Evolutionary conservation across 176 grass and related monocot species (phyloP).

Genomic region (Eleusine coracana): DNA sequence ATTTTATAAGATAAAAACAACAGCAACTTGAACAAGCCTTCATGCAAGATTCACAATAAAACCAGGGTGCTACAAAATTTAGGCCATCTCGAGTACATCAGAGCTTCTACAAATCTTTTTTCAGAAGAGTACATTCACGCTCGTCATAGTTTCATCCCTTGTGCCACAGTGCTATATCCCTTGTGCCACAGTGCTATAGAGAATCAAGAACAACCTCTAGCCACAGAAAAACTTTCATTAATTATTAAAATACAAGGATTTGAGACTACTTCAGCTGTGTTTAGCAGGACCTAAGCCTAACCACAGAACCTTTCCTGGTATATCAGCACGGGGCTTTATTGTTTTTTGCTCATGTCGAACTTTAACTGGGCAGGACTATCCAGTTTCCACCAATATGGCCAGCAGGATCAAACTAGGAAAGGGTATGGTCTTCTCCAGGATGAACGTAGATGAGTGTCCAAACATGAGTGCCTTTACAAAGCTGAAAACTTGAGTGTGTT

Average conservation of each 20-base stretch:
- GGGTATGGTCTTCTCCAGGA: not conserved
- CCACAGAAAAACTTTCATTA: not conserved
- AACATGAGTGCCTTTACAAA: constrained; percentile 27
- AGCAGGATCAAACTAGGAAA: constrained; percentile 5
- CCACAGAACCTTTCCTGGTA: not conserved
- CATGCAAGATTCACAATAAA: not conserved
- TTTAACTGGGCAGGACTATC: constrained; percentile 10
- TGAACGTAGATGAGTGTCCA: not conserved
- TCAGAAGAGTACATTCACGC: not conserved
- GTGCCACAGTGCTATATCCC: constrained; percentile 4
- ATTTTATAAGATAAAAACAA: not conserved
- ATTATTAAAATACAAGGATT: constrained; percentile 15
- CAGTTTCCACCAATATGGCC: not conserved
- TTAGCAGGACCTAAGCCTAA: not conserved
- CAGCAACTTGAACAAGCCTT: not conserved
- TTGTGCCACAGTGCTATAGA: not conserved
- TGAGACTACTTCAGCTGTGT: not conserved
- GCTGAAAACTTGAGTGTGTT: not conserved
- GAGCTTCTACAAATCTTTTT: constrained; percentile 18
- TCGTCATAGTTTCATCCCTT: not conserved
- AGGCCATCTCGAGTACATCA: constrained; percentile 22
- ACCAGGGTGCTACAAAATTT: constrained; percentile 41
- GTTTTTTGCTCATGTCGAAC: constrained; percentile 8
- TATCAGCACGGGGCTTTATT: constrained; percentile 18
- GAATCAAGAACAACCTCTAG: not conserved